Base-by-base conservation (phyloP, 805 yeast genomes). In the Lipomyces yamanashiensis region DNA sequence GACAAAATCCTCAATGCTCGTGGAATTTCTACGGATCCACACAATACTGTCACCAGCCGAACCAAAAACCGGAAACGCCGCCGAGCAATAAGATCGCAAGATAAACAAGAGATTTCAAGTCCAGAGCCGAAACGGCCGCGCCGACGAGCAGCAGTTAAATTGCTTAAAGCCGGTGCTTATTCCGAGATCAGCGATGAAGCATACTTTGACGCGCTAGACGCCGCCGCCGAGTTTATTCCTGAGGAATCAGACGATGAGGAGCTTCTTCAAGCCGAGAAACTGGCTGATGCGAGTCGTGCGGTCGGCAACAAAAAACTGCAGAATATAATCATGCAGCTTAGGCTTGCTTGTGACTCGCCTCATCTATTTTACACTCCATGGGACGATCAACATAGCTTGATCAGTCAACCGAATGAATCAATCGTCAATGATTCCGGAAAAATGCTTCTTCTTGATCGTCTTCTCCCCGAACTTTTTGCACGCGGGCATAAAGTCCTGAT, bases 271-370 rank as follows among this genome's bases (percentile, higher is more conserved):
- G 62, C 59, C 7, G 54, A 58, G 45, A 61, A 45, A 36, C 59
- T 71, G 63, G 61, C 71, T 33, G 58, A 68, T 23, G 61, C 61
- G n/a, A 52, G 48, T 34, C 51, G 59, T 43, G 59, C 77, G 73
- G 73, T 87, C 6, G 77, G 78, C 19, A 76, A 78, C 43, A 87
- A 87, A 68, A 80, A 80, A 55, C 77, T 90, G 58, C 87, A 84
- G 67, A 90, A 90, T 70, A 71, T 85, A 70, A 80, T 89, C 77
- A 90, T 92, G 90, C 98, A 92, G 74, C 79, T 92, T 57, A 80
- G 99, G 50, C 85, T 87, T 63, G 83, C 90, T 8, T 92, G 97
- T 69, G 87, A 91, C 71, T 88, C 97, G 0, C 97, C 98, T 0
- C 89, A 88, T 72, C 74, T 89, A 49, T 90, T 89, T 72, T 90